Evolutionary conservation across 176 grass and related monocot genomes (phyloP), one percentile per base, ranked within the genome.

Genomic region (Hordeum vulgare): DNA sequence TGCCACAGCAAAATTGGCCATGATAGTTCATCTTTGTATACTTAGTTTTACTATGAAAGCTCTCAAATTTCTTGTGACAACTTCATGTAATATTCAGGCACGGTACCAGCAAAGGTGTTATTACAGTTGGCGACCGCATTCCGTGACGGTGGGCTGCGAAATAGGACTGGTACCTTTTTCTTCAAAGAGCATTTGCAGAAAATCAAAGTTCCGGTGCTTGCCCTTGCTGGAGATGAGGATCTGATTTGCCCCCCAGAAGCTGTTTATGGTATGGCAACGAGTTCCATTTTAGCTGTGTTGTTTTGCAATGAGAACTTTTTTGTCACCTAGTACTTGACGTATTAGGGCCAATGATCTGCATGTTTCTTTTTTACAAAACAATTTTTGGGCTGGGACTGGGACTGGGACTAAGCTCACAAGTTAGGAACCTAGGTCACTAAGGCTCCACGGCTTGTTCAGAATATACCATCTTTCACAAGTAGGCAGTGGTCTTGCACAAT

Each of bases 231-330:
- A 86, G 92, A 98, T 34, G 81, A 86, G 77, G 95, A 98, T 90
- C 40, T 91, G 66, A 95, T 98, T 86, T 95, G 92, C 36, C 95
- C 92, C 74, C 95, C 92, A 64, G 90, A 93, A 88, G 95, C 95
- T 86, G 95, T 95, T 66, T 85, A 91, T 17, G 95, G 95, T 98
- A 51, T 78, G 79, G 53, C 26, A 66, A 75, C 17, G 3, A 47
- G 7, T 69, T 69, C 37, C 58, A 79, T 11, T 79, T 86, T 78
- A 37, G 17, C 9, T 15, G 25, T 79, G 14, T 74, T 66, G 39
- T 47, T 86, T 58, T 49, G 21, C 66, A 72, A 47, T 12, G 7
- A 25, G n/a, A 23, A 2, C 9, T 10, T 9, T 9, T 59, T 59
- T 25, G n/a, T 25, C n/a, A 60, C n/a, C 20, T 60, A 59, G n/a